Evolutionary conservation across 768 basidiomycete genomes (phyloP).

Genomic region (Rhodotorula paludigena): DNA sequence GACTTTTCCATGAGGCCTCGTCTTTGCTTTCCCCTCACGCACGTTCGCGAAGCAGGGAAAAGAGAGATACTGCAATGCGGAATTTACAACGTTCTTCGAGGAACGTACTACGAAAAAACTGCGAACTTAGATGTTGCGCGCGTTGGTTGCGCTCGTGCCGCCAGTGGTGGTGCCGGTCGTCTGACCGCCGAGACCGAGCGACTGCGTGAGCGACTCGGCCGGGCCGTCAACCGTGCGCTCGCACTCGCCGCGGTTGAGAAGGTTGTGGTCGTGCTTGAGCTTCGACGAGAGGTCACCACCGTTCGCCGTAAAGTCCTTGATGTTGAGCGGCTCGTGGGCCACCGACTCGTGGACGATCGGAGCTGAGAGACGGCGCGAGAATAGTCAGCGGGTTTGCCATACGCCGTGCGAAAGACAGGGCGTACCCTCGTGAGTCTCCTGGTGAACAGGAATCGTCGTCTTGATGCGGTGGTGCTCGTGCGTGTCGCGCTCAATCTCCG

Average conservation of each 20-base stretch:
- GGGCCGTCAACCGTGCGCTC: constrained; percentile 31
- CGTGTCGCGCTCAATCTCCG: constrained; percentile 50
- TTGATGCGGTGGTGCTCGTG: constrained; percentile 48
- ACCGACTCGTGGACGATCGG: constrained; percentile 36
- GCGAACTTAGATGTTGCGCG: no score
- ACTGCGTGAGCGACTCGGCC: constrained; percentile 24
- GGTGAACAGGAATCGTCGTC: constrained; percentile 46
- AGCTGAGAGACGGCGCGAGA: constrained; percentile 44
- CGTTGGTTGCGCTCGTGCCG: no score
- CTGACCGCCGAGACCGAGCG: constrained; percentile 19
- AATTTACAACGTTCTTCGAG: no score
- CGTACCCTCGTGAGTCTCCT: constrained; percentile 33
- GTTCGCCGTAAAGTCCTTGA: constrained; percentile 23
- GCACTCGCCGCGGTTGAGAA: constrained; percentile 25
- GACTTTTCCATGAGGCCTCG: no score
- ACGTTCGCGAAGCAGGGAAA: no score
- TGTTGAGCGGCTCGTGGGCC: constrained; percentile 29
- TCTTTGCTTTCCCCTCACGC: no score
- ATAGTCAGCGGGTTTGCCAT: constrained; percentile 19
- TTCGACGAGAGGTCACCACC: constrained; percentile 35
- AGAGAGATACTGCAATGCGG: no score
- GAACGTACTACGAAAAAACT: no score
- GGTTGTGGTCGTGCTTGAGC: constrained; percentile 24
- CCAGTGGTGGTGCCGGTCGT: not conserved
- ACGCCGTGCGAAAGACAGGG: not conserved